Conservation (phyloP, 2,329 filamentous ascomycete genomes). For the Colletotrichum sp. region DNA sequence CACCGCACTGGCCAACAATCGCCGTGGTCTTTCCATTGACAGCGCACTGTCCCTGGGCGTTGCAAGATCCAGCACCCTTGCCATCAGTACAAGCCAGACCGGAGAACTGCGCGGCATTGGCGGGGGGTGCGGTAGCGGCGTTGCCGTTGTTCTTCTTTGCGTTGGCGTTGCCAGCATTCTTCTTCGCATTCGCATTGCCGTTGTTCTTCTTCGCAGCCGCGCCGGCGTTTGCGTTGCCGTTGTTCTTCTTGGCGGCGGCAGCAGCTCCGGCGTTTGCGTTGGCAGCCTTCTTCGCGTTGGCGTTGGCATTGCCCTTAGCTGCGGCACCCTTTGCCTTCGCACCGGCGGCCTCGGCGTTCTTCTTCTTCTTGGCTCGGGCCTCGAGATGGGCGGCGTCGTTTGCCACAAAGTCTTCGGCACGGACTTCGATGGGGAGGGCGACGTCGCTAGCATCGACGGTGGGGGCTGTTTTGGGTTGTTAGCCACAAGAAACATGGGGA, state of each 20-base stretch:
- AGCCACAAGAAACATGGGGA: neutral
- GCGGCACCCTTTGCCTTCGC: neutral
- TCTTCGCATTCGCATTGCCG: neutral
- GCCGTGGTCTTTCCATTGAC: conserved; percentile 14
- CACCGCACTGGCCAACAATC: conserved; percentile 15
- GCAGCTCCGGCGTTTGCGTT: neutral
- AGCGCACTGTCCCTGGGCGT: conserved; percentile 1
- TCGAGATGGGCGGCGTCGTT: neutral
- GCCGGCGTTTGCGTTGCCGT: neutral
- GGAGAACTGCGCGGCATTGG: neutral
- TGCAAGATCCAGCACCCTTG: conserved; percentile 13
- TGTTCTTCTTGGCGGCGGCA: neutral
- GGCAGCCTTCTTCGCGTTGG: neutral
- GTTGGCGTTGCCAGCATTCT: neutral
- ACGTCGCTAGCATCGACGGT: neutral
- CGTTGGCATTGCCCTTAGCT: neutral
- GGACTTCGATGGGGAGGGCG: neutral
- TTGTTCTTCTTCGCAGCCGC: neutral
- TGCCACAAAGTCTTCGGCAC: neutral
- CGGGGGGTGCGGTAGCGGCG: neutral
- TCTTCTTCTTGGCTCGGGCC: conserved; percentile 4
- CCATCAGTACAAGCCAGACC: conserved; percentile 14
- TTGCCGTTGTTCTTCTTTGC: neutral
- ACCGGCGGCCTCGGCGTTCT: neutral
- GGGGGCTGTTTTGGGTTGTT: neutral